A percentile compares a stretch with the other conserved stretches of the same genome.
Conservation (phyloP, 768 basidiomycete species). For the Calvatia gigantea region DNA sequence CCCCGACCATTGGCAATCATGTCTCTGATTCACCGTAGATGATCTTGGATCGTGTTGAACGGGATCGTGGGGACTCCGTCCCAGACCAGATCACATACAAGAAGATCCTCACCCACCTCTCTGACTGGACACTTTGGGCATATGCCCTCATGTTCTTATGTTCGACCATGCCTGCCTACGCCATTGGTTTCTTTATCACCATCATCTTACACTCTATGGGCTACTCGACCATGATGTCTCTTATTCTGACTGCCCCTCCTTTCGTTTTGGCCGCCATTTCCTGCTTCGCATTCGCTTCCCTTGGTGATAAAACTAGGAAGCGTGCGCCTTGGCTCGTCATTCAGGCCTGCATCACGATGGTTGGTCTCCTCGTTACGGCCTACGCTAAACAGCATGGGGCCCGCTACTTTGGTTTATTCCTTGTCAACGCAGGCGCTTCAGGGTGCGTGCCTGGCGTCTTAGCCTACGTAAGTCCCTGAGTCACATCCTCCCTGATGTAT, state of each 20-base stretch:
- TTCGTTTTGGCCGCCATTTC: constrained; percentile 30
- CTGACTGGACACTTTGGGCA: constrained; percentile 35
- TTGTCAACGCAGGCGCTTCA: constrained; percentile 31
- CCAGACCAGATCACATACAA: constrained; percentile 27
- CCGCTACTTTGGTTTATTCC: constrained; percentile 35
- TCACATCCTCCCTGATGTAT: constrained; percentile 2
- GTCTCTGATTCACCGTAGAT: constrained; percentile 16
- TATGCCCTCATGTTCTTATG: constrained; percentile 37
- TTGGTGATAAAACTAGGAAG: constrained; percentile 31
- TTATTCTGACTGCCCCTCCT: constrained; percentile 34
- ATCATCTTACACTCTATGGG: constrained; percentile 35
- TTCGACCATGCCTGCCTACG: constrained; percentile 34
- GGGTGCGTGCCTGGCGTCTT: constrained; percentile 33
- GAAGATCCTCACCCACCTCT: constrained; percentile 31
- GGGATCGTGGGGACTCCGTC: constrained; percentile 34
- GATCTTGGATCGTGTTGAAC: constrained; percentile 30
- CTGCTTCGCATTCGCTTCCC: constrained; percentile 32
- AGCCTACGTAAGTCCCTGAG: constrained; percentile 30
- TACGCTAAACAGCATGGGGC: constrained; percentile 25
- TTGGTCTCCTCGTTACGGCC: constrained; percentile 29
- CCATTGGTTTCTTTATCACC: constrained; percentile 32
- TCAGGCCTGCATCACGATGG: constrained; percentile 28
- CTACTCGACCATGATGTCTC: constrained; percentile 23
- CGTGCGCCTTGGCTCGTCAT: constrained; percentile 31
- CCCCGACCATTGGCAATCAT: background rate